Base-by-base conservation (phyloP, 306 rosid genomes). In the Vigna mungo region DNA sequence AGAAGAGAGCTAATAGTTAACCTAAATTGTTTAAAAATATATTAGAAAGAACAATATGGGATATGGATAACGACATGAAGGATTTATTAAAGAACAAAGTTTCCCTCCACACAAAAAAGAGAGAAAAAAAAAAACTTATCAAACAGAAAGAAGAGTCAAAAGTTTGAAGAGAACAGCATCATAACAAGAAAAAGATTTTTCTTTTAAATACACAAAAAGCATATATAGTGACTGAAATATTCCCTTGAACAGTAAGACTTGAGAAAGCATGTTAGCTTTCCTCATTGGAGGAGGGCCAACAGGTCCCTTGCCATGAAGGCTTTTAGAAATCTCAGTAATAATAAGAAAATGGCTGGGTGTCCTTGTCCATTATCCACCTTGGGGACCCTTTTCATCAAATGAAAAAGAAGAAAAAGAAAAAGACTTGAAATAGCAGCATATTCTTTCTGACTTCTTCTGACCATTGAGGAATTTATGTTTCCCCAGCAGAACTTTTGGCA, bases 211-310 rank as follows among this genome's bases (percentile, higher is more conserved):
- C 0, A 0, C 1, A 49, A 49, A 25, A 49, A 49, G 16, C 9
- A 9, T 30, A 27, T 32, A 60, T 30, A 84, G 67, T 77, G 47
- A 78, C 63, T 75, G 75, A 85, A 78, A 76, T 75, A 86, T 84
- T 83, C 43, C 8, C 6, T 78, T 85, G 78, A 79, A 81, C 60
- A 61, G 81, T 34, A 68, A 59, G 30, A 44, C 6, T 64, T 60
- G 72, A 80, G 83, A 84, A 83, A 82, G 89, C 83, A 69, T 78
- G 88, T 75, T 74, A 77, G 83, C 86, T 89, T 87, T 86, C 63
- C 60, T 87, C 63, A 78, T 71, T 59, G 39, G 78, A 84, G 71
- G 84, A 88, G 82, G 86, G 82, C 80, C 83, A 86, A 75, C 80
- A 86, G 14, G 88, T 60, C 78, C 90, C 91, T 44, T 11, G 49